Evolutionary conservation across 176 grass and related monocot species (phyloP).

Genomic region (Avena eriantha): DNA sequence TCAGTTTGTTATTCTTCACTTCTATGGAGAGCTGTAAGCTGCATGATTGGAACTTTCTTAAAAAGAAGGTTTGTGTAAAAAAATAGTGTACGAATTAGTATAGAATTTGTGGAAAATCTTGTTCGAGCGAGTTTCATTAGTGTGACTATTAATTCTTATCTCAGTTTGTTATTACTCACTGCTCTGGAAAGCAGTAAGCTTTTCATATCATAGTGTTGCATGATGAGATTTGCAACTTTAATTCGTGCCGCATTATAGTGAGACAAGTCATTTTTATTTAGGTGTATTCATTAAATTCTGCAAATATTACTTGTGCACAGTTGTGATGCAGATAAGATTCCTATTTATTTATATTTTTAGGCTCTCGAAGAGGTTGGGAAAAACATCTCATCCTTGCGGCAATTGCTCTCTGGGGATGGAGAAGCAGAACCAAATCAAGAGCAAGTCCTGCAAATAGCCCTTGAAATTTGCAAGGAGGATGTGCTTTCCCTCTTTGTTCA

Average conservation of each 20-base stretch:
- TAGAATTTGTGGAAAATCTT: background rate
- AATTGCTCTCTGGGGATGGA: slow-evolving; percentile 67
- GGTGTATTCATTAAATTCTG: background rate
- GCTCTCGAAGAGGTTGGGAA: slow-evolving; percentile 81
- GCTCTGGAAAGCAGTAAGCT: background rate
- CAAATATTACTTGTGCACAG: background rate
- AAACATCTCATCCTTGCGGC: slow-evolving; percentile 61
- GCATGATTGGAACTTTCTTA: background rate
- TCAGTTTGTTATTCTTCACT: slow-evolving; percentile 1
- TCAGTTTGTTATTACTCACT: background rate
- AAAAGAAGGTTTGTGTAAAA: background rate
- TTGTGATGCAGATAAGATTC: background rate
- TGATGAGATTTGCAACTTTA: background rate
- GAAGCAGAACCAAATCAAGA: slow-evolving; percentile 71
- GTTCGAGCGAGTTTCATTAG: background rate
- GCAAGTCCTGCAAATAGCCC: slow-evolving; percentile 58
- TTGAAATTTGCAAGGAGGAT: slow-evolving; percentile 80
- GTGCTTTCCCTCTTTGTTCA: slow-evolving; percentile 75
- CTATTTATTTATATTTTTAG: slow-evolving; percentile 29
- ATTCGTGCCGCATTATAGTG: background rate
- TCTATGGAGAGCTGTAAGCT: background rate
- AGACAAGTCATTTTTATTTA: background rate
- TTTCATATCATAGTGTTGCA: background rate
- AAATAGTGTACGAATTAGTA: slow-evolving; percentile 1
- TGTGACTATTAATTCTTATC: background rate